These are phyloP conservation scores for Aureobasidium zeae DNA, from an alignment of 2,329 filamentous ascomycete genomes.

Conservation along the genomic window DNA sequence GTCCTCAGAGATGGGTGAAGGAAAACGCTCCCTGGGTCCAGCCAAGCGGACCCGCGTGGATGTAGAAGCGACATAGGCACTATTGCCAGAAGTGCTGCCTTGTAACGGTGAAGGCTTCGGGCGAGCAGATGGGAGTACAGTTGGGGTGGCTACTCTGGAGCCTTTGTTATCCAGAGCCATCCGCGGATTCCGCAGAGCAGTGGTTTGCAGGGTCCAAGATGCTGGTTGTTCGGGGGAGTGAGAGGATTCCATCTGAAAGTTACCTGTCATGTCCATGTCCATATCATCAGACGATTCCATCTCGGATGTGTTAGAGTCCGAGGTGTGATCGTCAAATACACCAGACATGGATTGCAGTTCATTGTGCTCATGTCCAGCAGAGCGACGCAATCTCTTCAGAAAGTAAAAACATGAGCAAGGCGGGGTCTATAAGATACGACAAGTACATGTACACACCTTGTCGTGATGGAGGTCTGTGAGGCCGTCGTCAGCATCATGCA, in stretches of 20 bases:
- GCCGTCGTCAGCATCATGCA: slow-evolving; percentile 9
- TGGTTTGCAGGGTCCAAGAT: slow-evolving; percentile 8
- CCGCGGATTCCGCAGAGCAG: slow-evolving; percentile 11
- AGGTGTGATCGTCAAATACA: slow-evolving; percentile 6
- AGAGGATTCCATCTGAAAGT: slow-evolving; percentile 6
- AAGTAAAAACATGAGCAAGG: background rate
- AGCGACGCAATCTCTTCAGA: slow-evolving; percentile 11
- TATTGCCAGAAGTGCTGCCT: background rate
- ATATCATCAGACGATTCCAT: slow-evolving; percentile 16
- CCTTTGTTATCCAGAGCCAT: slow-evolving; percentile 11
- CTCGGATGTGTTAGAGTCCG: slow-evolving; percentile 10
- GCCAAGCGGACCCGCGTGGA: slow-evolving; percentile 9
- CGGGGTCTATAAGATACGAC: background rate
- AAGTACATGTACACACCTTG: slow-evolving; percentile 8
- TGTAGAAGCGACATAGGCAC: background rate
- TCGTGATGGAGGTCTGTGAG: slow-evolving; percentile 8
- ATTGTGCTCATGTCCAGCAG: slow-evolving; percentile 7
- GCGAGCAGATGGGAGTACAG: background rate
- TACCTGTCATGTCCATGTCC: slow-evolving; percentile 16
- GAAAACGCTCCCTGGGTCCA: slow-evolving; percentile 18
- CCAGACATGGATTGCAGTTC: slow-evolving; percentile 3
- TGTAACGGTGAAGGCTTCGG: slow-evolving; percentile 9
- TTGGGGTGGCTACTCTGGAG: slow-evolving; percentile 12
- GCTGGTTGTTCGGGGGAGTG: slow-evolving; percentile 11
- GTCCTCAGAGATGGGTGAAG: slow-evolving; percentile 29